Evolutionary conservation across 495 filamentous ascomycete species (phyloP).

Genomic region (Aspergillus sclerotioniger): DNA sequence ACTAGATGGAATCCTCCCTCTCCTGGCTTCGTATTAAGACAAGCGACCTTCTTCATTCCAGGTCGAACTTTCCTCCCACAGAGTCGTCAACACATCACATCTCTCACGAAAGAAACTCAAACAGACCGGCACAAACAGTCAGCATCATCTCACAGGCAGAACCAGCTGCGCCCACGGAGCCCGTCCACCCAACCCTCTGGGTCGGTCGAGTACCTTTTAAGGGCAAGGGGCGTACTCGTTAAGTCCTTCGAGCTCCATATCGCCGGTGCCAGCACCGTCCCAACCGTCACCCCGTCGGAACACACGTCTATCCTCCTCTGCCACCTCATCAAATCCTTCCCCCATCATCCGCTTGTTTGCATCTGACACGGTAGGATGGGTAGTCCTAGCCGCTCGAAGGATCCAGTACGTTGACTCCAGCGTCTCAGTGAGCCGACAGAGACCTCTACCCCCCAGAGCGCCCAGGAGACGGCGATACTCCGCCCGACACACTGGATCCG

Average conservation of each 20-base stretch:
- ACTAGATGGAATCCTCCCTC: neutral
- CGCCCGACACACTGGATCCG: constrained; percentile 22
- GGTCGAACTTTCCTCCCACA: neutral
- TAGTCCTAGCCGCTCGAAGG: constrained; percentile 37
- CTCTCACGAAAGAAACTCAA: neutral
- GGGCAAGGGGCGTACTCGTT: constrained; percentile 5
- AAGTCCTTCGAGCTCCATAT: constrained; percentile 33
- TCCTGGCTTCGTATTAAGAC: neutral
- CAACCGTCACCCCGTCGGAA: constrained; percentile 39
- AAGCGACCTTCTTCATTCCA: neutral
- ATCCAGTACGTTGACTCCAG: constrained; percentile 40
- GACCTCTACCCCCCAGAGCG: constrained; percentile 10
- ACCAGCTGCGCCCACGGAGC: neutral
- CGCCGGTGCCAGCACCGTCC: constrained; percentile 32
- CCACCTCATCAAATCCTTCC: constrained; percentile 30
- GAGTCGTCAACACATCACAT: neutral
- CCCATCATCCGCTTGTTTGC: constrained; percentile 32
- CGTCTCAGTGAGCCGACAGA: constrained; percentile 17
- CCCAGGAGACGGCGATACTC: constrained; percentile 23
- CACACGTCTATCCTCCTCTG: constrained; percentile 18
- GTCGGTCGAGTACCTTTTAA: no score
- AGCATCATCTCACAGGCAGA: no score
- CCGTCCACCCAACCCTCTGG: neutral
- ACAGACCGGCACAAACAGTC: neutral
- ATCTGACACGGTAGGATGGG: constrained; percentile 31